Conservation (phyloP, 192 early-diverging fungal genomes). For the Chytriomyces confervae region DNA sequence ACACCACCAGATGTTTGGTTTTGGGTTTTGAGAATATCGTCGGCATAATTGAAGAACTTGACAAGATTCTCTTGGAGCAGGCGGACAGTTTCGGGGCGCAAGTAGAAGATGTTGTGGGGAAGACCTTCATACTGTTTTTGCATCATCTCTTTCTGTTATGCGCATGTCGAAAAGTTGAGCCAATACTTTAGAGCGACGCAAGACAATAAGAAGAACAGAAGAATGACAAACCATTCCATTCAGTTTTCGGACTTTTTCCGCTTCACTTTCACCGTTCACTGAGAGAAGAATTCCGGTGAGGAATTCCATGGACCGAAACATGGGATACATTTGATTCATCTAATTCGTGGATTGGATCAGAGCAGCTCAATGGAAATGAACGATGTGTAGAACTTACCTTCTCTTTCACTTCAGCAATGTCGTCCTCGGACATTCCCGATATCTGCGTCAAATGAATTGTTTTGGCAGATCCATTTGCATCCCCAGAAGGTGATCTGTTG, state of each 20-base stretch:
- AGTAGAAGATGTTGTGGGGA: constrained; percentile 21
- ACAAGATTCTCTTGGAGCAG: constrained; percentile 19
- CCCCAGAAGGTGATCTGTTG: background rate
- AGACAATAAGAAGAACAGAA: background rate
- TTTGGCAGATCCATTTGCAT: background rate
- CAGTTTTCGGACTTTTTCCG: constrained; percentile 20
- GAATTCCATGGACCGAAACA: constrained; percentile 25
- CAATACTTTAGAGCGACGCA: background rate
- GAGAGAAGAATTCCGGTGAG: constrained; percentile 17
- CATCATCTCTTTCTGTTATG: constrained; percentile 30
- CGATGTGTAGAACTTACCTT: background rate
- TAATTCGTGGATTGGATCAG: background rate
- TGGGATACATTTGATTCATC: constrained; percentile 28
- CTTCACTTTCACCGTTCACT: constrained; percentile 21
- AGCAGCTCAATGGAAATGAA: no score
- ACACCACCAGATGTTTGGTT: constrained; percentile 1
- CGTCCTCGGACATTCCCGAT: constrained; percentile 23
- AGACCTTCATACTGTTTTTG: constrained; percentile 27
- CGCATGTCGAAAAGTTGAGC: constrained; percentile 7
- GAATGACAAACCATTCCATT: constrained; percentile 18
- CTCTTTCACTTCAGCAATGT: constrained; percentile 9
- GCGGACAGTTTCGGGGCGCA: constrained; percentile 26
- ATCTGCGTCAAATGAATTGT: constrained; percentile 22
- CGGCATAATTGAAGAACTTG: constrained; percentile 31
- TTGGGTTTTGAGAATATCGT: constrained; percentile 21